Evolutionary conservation across 257 asterid genomes (phyloP).

Genomic region (Ajuga chamaepitys): DNA sequence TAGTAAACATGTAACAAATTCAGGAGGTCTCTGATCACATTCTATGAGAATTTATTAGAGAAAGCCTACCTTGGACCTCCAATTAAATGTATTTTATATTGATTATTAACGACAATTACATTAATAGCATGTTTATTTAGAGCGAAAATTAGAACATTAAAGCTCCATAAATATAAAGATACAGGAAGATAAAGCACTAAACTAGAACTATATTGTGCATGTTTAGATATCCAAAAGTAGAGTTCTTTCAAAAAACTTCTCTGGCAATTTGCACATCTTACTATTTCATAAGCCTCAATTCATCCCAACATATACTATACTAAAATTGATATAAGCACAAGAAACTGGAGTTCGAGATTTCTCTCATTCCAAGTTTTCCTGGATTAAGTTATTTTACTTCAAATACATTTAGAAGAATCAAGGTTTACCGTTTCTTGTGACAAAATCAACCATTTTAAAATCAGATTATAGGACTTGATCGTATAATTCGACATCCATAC

Average conservation of each 20-base stretch:
- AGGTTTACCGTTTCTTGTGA: background rate
- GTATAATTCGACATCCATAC: background rate
- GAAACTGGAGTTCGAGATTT: background rate
- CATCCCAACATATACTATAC: background rate
- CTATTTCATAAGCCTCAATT: background rate
- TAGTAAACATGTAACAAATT: background rate
- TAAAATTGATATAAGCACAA: background rate
- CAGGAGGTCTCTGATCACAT: background rate
- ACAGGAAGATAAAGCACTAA: too few relatives aligned
- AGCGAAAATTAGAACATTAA: background rate
- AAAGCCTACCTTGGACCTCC: background rate
- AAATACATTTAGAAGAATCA: background rate
- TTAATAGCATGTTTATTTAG: background rate
- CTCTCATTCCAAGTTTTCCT: too few relatives aligned
- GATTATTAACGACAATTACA: background rate
- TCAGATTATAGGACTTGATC: background rate
- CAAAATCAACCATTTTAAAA: too few relatives aligned
- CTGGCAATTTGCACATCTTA: background rate
- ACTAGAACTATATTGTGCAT: background rate
- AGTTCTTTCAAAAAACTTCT: too few relatives aligned
- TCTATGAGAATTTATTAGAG: background rate
- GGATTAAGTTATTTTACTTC: background rate
- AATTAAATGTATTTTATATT: background rate
- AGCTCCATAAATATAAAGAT: background rate
- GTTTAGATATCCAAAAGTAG: background rate